A percentile compares a stretch with the other conserved stretches of the same genome.
These are phyloP conservation scores for Bacidia gigantensis DNA, from an alignment of 495 filamentous ascomycete species.

Conservation along the genomic window DNA sequence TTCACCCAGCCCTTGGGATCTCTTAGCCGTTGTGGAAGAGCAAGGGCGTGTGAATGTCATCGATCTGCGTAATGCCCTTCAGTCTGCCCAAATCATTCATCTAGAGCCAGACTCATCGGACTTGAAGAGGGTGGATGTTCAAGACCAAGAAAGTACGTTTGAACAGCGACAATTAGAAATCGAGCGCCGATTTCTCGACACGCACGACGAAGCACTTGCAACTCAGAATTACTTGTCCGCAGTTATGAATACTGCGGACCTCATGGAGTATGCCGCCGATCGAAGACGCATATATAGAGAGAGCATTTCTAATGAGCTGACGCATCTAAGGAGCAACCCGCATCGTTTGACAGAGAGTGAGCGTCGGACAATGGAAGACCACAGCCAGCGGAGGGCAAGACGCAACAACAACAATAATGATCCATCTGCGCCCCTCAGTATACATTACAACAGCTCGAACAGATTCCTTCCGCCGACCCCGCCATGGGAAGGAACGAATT, in stretches of 20 bases:
- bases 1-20: conserved; percentile 76
- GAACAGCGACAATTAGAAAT: conserved; percentile 27
- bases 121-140: conserved; percentile 32
- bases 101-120: conserved; percentile 43
- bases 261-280: conserved; percentile 25
- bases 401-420: conserved; percentile 1
- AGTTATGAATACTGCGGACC: conserved; percentile 26
- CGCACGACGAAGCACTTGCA: conserved; percentile 22
- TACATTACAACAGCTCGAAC: conserved; percentile 11
- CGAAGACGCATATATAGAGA: conserved; percentile 22
- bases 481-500: conserved; percentile 5
- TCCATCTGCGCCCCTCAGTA: conserved; percentile 13
- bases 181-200: conserved; percentile 34
- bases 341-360: conserved; percentile 43
- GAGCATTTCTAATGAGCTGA: background rate
- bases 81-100: conserved; percentile 57
- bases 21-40: conserved; percentile 88
- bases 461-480: conserved; percentile 5
- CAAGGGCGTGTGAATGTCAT: conserved; percentile 71
- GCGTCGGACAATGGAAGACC: conserved; percentile 43
- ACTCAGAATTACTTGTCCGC: conserved; percentile 19
- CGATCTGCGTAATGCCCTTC: conserved; percentile 66
- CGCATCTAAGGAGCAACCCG: conserved; percentile 15
- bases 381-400: conserved; percentile 21
- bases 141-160: conserved; percentile 31